These are phyloP conservation scores for Penicillium malachiteum DNA, from an alignment of 495 filamentous ascomycete genomes.

Conservation along the genomic window DNA sequence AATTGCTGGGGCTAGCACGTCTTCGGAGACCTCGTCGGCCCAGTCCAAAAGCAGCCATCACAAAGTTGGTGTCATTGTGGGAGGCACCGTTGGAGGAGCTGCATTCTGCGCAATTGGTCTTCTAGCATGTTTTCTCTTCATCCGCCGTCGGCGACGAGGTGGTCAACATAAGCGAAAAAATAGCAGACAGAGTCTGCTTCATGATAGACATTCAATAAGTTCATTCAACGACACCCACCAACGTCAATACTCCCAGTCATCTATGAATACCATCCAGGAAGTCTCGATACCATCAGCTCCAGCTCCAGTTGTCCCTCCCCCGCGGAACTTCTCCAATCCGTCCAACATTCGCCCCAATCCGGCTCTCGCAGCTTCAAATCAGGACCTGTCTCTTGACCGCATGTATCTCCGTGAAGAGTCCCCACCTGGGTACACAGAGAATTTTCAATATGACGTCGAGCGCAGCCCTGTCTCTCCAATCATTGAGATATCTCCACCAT, in stretches of 20 bases:
- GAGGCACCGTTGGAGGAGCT: constrained; percentile 27
- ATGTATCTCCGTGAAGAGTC: constrained; percentile 4
- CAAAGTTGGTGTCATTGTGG: constrained; percentile 24
- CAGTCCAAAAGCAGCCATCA: not conserved
- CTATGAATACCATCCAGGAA: not conserved
- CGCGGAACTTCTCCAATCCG: not conserved
- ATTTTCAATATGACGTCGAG: constrained; percentile 11
- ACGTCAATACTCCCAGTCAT: constrained; percentile 8
- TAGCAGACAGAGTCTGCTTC: constrained; percentile 20
- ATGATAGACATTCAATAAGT: constrained; percentile 10
- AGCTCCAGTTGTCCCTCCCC: constrained; percentile 3
- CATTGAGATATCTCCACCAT: constrained; percentile 12
- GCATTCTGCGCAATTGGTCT: constrained; percentile 24
- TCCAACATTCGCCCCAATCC: not conserved
- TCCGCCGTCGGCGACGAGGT: constrained; percentile 21
- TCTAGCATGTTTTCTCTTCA: constrained; percentile 19
- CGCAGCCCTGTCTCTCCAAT: constrained; percentile 3
- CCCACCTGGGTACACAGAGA: not conserved
- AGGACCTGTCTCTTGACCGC: constrained; percentile 5
- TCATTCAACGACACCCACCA: constrained; percentile 4
- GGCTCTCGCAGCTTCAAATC: constrained; percentile 8
- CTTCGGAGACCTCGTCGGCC: not conserved
- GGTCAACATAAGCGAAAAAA: not conserved
- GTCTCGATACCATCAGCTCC: not conserved
- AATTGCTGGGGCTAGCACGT: constrained; percentile 2